These are phyloP conservation scores for Exophiala sp. DNA, from an alignment of 2,329 filamentous ascomycete species.

Conservation along the genomic window DNA sequence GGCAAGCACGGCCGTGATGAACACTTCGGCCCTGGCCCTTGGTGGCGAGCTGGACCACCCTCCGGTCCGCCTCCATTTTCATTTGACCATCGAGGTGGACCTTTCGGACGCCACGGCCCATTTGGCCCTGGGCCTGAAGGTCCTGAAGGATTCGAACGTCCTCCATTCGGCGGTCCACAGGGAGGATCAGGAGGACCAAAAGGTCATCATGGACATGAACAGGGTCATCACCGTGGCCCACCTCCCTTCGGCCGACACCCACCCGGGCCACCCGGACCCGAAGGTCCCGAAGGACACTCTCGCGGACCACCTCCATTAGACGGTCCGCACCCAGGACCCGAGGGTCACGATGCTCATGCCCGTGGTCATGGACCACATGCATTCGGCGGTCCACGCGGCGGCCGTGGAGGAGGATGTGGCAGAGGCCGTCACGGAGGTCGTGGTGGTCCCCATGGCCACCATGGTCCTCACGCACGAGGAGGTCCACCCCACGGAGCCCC, in stretches of 20 bases:
- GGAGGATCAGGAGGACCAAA: not conserved
- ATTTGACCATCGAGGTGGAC: slow-evolving; percentile 14
- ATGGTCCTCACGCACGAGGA: slow-evolving; percentile 23
- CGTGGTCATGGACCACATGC: slow-evolving; percentile 6
- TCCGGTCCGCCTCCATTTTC: slow-evolving; percentile 19
- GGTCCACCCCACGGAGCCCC: slow-evolving; percentile 22
- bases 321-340: slow-evolving; percentile 2
- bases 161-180: too few species aligned
- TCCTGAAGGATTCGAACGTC: too few species aligned
- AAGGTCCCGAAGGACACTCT: slow-evolving; percentile 7
- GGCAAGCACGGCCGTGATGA: slow-evolving; percentile 14
- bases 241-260: slow-evolving; percentile 1
- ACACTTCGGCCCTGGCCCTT: slow-evolving; percentile 1
- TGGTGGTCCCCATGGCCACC: slow-evolving; percentile 20
- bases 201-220: not conserved
- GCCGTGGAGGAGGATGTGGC: slow-evolving; percentile 1
- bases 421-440: slow-evolving; percentile 11
- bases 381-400: slow-evolving; percentile 4
- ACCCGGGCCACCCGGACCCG: slow-evolving; percentile 6
- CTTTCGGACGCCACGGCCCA: not conserved
- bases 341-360: slow-evolving; percentile 6
- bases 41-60: slow-evolving; percentile 8
- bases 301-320: slow-evolving; percentile 3
- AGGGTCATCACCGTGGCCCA: not conserved
- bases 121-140: not conserved